Base-by-base conservation (phyloP, 305 asterid genomes). In the Stenogyne calaminthoides region DNA sequence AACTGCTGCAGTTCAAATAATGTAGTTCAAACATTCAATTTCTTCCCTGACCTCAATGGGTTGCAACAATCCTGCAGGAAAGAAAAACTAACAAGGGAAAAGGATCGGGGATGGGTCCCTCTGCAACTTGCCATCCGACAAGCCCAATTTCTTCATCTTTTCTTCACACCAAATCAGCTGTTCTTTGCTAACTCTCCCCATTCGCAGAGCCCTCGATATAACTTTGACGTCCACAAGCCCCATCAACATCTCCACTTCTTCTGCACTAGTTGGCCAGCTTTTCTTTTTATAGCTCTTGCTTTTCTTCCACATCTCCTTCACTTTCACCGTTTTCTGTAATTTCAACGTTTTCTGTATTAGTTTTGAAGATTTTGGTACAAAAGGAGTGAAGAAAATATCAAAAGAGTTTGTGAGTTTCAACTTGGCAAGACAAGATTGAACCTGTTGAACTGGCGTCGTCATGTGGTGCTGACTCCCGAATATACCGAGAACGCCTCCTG, bases 101-200 rank as follows among this genome's bases (percentile, higher is more conserved):
- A 95, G 84, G 62, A 84, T 61, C 9, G 96, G 90, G 22, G 97
- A 85, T 0, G 98, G 96, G 70, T 92, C 98, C 56, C 99, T 90
- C 69, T 62, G 91, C 73, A 95, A 78, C 80, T 89, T 90, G 16
- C 95, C 97, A 20, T 83, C 85, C 0, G 80, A 58, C 7, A 86
- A 60, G 18, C 80, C 84, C 64, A 92, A 58, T 77, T 87, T 95
- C 85, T 92, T 95, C 91, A 85, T 87, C 92, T 90, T 95, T 40
- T 89, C 97, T 71, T 92, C 96, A 7, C 99, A 90, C 98, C 99
- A 95, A 67, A 89, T 74, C 56, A 90, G 58, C 57, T 92, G 96
- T 32, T 89, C 91, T 69, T 84, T 89, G 84, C 85, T 90, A 5
- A 95, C 81, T 75, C 75, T 83, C 61, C 42, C 74, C 96, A 88